phyloP scores from a whole-genome alignment of 257 asterid species.

The Scutellaria galericulata region DNA sequence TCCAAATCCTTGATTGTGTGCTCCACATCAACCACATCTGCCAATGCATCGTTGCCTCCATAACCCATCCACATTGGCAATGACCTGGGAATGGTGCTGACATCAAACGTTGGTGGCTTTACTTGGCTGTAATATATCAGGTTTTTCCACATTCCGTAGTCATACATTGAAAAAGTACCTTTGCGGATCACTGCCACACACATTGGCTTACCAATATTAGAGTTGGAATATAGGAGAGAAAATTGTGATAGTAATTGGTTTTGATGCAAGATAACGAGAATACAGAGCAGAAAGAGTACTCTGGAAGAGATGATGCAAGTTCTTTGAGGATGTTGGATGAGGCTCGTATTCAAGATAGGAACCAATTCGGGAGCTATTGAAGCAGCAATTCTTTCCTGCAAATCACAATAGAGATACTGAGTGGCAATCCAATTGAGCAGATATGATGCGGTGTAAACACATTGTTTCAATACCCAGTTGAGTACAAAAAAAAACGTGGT shows the following conservation, averaged over 20 bases:
- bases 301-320: conserved; percentile 89
- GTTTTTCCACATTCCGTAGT: conserved; percentile 82
- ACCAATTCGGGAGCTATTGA: conserved; percentile 80
- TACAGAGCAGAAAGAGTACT: conserved; percentile 53
- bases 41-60: conserved; percentile 87
- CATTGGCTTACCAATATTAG: conserved; percentile 25
- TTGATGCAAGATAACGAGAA: conserved; percentile 18
- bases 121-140: conserved; percentile 57
- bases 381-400: conserved; percentile 95
- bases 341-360: conserved; percentile 91
- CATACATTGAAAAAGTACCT: conserved; percentile 84
- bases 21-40: conserved; percentile 76
- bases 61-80: conserved; percentile 93
- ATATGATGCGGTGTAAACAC: background rate
- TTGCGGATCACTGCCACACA: conserved; percentile 83
- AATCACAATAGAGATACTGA: conserved; percentile 25
- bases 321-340: conserved; percentile 87
- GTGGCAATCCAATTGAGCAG: conserved; percentile 17
- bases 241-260: background rate
- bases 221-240: background rate
- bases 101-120: conserved; percentile 78
- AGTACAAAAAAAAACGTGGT: too few relatives aligned
- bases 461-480: too few relatives aligned
- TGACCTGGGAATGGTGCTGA: conserved; percentile 69
- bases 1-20: conserved; percentile 65